Conservation (phyloP, 805 yeast genomes). For the Danielia reshetovae region DNA sequence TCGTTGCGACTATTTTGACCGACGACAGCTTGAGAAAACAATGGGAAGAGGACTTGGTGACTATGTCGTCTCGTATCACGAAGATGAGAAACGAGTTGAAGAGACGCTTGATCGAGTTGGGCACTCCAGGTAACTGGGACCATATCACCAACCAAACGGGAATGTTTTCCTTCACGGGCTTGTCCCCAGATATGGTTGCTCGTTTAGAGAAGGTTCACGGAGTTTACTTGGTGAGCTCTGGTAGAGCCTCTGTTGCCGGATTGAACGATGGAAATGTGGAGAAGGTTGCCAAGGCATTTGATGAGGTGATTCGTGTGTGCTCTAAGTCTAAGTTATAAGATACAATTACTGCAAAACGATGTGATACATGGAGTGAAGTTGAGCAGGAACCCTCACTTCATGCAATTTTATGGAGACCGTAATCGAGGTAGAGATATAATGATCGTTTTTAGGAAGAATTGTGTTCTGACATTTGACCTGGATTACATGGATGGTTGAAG, state of each 20-base stretch:
- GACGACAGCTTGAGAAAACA: constrained; percentile 63
- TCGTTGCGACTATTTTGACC: constrained; percentile 71
- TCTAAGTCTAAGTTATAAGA: constrained; percentile 15
- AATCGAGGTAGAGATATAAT: too few relatives aligned
- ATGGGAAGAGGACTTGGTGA: constrained; percentile 80
- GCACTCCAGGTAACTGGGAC: constrained; percentile 89
- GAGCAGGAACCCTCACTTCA: too few relatives aligned
- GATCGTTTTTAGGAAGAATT: too few relatives aligned
- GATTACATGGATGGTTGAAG: too few relatives aligned
- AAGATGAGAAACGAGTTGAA: constrained; percentile 72
- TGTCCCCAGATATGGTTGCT: constrained; percentile 69
- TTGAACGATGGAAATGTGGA: constrained; percentile 75
- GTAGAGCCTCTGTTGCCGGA: constrained; percentile 94
- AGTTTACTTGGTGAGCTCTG: constrained; percentile 75
- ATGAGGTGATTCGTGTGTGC: constrained; percentile 58
- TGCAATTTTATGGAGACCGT: too few relatives aligned
- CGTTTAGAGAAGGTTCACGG: constrained; percentile 75
- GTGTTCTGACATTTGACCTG: too few relatives aligned
- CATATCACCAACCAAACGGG: constrained; percentile 91
- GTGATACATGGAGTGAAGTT: neutral
- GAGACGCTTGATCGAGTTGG: constrained; percentile 51
- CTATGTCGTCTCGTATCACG: constrained; percentile 83
- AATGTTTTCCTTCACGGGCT: constrained; percentile 95
- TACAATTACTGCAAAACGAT: too few relatives aligned
- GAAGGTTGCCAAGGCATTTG: constrained; percentile 75